Conservation (phyloP, 306 rosid species). For the Vigna hirtella region DNA sequence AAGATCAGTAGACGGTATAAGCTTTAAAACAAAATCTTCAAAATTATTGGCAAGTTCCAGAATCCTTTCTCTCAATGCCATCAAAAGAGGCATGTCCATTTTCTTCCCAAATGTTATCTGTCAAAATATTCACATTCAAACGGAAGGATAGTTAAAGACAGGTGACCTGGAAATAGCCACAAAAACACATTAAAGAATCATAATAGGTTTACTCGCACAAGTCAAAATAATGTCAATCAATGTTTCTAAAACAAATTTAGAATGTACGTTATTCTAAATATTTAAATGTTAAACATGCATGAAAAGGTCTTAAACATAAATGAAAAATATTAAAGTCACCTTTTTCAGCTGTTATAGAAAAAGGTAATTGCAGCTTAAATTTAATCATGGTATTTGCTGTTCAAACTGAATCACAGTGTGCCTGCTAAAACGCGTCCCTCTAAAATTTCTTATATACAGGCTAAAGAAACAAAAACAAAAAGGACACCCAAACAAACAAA, state of each 20-base stretch:
- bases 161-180: slow-evolving; percentile 10
- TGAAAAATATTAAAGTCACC: slow-evolving; percentile 9
- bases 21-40: slow-evolving; percentile 74
- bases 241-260: background rate
- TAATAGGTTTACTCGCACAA: slow-evolving; percentile 1
- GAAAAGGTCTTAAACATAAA: background rate
- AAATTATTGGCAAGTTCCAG: slow-evolving; percentile 71
- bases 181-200: background rate
- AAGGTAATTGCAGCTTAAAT: slow-evolving; percentile 9
- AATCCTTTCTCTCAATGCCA: slow-evolving; percentile 83
- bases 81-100: slow-evolving; percentile 71
- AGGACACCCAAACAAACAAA: background rate
- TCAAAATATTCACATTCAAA: slow-evolving; percentile 45
- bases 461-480: slow-evolving; percentile 4
- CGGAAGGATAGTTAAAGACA: slow-evolving; percentile 37
- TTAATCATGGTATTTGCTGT: background rate
- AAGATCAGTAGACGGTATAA: slow-evolving; percentile 66
- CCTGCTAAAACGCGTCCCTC: slow-evolving; percentile 15
- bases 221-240: slow-evolving; percentile 17
- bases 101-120: slow-evolving; percentile 71
- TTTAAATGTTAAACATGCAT: slow-evolving; percentile 10
- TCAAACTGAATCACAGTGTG: slow-evolving; percentile 20
- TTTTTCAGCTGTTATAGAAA: background rate
- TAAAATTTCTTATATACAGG: background rate
- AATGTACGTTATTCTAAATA: slow-evolving; percentile 22